These are phyloP conservation scores for Amanita rimosa DNA, from an alignment of 768 basidiomycete species.

Conservation along the genomic window DNA sequence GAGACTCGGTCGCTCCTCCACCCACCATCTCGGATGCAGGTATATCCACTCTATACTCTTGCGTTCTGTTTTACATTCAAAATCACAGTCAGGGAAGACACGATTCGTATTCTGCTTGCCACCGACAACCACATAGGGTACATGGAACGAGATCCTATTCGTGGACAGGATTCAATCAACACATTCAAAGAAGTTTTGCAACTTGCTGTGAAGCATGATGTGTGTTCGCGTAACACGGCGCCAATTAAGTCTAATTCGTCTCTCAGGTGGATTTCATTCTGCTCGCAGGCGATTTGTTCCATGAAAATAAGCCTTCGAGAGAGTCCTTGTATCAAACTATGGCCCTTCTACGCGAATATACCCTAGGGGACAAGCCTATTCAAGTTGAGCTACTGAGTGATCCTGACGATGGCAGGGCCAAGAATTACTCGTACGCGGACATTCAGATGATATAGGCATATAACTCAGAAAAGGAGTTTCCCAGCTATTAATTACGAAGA, in stretches of 20 bases:
- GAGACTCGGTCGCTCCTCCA: slow-evolving; percentile 3
- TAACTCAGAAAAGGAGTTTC: slow-evolving; percentile 42
- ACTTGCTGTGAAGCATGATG: slow-evolving; percentile 80
- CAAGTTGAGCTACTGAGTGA: slow-evolving; percentile 87
- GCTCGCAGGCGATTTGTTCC: slow-evolving; percentile 92
- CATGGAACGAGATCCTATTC: slow-evolving; percentile 85
- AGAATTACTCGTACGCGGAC: slow-evolving; percentile 65
- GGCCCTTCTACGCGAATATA: slow-evolving; percentile 84
- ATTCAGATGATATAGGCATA: not conserved
- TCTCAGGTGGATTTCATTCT: slow-evolving; percentile 88
- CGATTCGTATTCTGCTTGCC: slow-evolving; percentile 76
- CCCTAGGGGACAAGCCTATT: slow-evolving; percentile 81
- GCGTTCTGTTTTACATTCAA: not conserved
- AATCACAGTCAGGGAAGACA: slow-evolving; percentile 45
- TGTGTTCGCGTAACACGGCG: slow-evolving; percentile 22
- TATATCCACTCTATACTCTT: slow-evolving; percentile 12
- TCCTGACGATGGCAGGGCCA: slow-evolving; percentile 81
- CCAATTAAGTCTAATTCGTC: slow-evolving; percentile 2
- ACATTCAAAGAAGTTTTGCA: slow-evolving; percentile 92
- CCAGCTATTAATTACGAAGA: slow-evolving; percentile 98
- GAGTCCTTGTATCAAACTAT: slow-evolving; percentile 85
- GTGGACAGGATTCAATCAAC: slow-evolving; percentile 92
- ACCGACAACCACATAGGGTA: slow-evolving; percentile 97
- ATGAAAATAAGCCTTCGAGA: slow-evolving; percentile 92
- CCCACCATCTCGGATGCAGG: slow-evolving; percentile 5